Evolutionary conservation across 73 alveolate species (phyloP), one percentile per base, ranked within the genome.

Genomic region (Paramecium sexaurelia): DNA sequence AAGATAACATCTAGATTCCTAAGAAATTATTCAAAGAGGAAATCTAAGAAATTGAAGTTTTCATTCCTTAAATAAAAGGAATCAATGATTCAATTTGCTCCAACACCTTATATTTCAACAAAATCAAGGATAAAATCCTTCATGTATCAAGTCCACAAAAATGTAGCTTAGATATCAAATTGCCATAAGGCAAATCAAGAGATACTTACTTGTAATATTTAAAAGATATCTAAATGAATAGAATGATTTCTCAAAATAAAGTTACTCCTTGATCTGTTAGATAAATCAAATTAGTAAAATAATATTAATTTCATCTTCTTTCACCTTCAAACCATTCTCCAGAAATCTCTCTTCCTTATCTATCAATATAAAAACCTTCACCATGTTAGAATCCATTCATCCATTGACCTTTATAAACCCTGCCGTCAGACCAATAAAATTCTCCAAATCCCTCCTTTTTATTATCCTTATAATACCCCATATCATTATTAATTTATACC

Each of bases 371-470:
- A 7, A 67, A 8, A 0, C 94, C 94, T 35, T 27, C 22, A 0
- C 94, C 94, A 69, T 88, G 94, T 40, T 88, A 71, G 22, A 39
- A 35, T 37, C 85, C 85, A 13, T 68, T 68, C 17, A 3, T 11
- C 85, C 85, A 68, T 1, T 24, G 2, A 24, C 98, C 98, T 75
- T 95, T 92, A 82, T 93, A 95, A 32, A 85, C 85, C 6, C 96
- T 84, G 17, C 95, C 96, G 93, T 95, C 98, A n/a, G 96, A 94
- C 98, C 98, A 95, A 55, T 75, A 78, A 87, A 92, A 95, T 5
- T 66, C 90, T 7, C 98, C 98, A 27, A 91, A 92, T 27, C 98
- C 98, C 56, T 95, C 96, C 67, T 85, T 93, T 73, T 85, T 37
- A 8, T 75, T 75, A 57, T 68, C 85, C 55, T 68, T 68, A 26